A percentile compares a stretch with the other conserved stretches of the same genome.
phyloP scores from a whole-genome alignment of 2,329 filamentous ascomycete species.

The Cercospora sp. region DNA sequence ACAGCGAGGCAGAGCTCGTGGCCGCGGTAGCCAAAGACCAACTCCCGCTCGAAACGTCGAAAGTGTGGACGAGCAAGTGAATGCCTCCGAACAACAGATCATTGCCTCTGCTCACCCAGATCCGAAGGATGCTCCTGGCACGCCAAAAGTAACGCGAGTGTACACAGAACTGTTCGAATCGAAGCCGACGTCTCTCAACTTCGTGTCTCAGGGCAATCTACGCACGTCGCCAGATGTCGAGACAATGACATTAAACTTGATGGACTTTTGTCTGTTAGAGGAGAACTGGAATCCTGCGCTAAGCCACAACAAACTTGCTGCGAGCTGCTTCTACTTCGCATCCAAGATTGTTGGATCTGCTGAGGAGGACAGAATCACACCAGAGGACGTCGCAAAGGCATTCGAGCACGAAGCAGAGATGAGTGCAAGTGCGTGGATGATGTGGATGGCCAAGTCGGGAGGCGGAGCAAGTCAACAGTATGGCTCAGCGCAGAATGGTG shows the following conservation, averaged over 20 bases:
- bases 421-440: conserved; percentile 11
- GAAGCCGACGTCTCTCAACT: conserved; percentile 16
- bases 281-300: conserved; percentile 24
- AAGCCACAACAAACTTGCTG: conserved; percentile 21
- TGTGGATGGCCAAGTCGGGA: not conserved
- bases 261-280: conserved; percentile 25
- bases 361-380: conserved; percentile 10
- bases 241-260: conserved; percentile 24
- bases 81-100: not conserved
- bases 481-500: not conserved
- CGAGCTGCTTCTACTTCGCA: conserved; percentile 27
- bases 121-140: not conserved
- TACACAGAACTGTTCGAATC: conserved; percentile 19
- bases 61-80: not conserved
- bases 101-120: not conserved
- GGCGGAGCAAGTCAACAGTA: not conserved
- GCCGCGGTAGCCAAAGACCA: not conserved
- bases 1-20: not conserved
- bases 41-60: not conserved
- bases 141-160: conserved; percentile 15
- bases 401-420: conserved; percentile 16
- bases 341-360: not conserved
- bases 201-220: conserved; percentile 19
- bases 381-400: conserved; percentile 14
- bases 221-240: conserved; percentile 18